Conservation (phyloP, 2,329 filamentous ascomycete species). For the Cryphonectria nitschkei region DNA sequence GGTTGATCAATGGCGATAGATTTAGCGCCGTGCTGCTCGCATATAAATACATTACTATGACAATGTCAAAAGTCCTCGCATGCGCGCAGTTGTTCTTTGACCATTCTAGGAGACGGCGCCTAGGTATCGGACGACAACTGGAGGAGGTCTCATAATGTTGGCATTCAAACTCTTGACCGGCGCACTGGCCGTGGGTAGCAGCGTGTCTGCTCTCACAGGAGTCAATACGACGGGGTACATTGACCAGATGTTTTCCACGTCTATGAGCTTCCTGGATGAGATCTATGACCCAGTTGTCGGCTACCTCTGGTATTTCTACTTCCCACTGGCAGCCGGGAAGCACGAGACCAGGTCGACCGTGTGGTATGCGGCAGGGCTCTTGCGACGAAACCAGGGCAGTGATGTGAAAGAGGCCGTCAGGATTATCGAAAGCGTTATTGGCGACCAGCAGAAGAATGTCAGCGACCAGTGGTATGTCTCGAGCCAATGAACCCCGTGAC, state of each 20-base stretch:
- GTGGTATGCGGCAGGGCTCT: conserved; percentile 63
- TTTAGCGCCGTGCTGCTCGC: background rate
- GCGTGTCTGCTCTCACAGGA: conserved; percentile 14
- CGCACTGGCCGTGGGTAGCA: conserved; percentile 15
- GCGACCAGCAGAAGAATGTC: conserved; percentile 54
- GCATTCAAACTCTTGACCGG: conserved; percentile 11
- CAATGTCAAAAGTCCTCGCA: background rate
- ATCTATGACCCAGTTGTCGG: conserved; percentile 56
- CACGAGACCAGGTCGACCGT: conserved; percentile 61
- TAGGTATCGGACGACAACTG: background rate
- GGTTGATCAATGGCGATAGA: background rate
- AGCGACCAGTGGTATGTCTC: conserved; percentile 56
- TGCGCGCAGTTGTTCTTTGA: too few relatives aligned
- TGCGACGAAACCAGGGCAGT: conserved; percentile 55
- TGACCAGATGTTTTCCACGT: conserved; percentile 46
- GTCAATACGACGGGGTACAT: conserved; percentile 26
- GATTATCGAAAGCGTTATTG: conserved; percentile 58
- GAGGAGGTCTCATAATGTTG: conserved; percentile 17
- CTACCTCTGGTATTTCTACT: conserved; percentile 56
- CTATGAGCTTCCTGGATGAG: conserved; percentile 59
- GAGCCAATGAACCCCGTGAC: too few relatives aligned
- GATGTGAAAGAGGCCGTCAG: conserved; percentile 55
- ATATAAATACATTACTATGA: conserved; percentile 10
- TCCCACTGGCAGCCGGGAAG: conserved; percentile 51
- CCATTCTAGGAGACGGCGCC: background rate